These are phyloP conservation scores for Lichtheimia ornata DNA, from an alignment of 371 early-diverging fungal species.

Conservation along the genomic window DNA sequence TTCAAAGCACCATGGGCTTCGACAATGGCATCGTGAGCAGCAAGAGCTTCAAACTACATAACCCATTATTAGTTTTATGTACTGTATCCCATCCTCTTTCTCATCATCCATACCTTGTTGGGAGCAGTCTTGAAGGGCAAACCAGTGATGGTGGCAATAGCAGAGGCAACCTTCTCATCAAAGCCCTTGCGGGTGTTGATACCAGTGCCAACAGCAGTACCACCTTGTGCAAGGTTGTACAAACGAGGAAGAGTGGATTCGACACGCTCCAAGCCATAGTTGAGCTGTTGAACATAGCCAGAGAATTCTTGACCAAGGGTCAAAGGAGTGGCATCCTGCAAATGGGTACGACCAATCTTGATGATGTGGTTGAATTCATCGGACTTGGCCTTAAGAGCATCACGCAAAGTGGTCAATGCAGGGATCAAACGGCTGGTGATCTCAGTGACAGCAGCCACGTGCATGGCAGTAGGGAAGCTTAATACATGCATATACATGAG, in stretches of 20 bases:
- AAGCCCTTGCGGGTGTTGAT: constrained; percentile 91
- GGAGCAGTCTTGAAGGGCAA: constrained; percentile 90
- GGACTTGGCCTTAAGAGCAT: constrained; percentile 74
- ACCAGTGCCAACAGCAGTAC: constrained; percentile 97
- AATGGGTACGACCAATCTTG: constrained; percentile 96
- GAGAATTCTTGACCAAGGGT: constrained; percentile 97
- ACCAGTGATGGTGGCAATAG: constrained; percentile 78
- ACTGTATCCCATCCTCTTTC: background rate
- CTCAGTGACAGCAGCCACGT: constrained; percentile 87
- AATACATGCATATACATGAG: background rate
- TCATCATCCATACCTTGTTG: constrained; percentile 69
- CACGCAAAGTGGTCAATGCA: constrained; percentile 72
- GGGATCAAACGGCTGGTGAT: constrained; percentile 81
- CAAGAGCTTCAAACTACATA: constrained; percentile 89
- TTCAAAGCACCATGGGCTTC: constrained; percentile 93
- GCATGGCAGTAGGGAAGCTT: constrained; percentile 97
- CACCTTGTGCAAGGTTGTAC: constrained; percentile 91
- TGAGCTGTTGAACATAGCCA: constrained; percentile 90
- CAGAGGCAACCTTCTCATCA: constrained; percentile 81
- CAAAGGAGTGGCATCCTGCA: constrained; percentile 94
- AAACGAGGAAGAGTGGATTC: constrained; percentile 78
- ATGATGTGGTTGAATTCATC: constrained; percentile 83
- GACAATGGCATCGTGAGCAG: constrained; percentile 96
- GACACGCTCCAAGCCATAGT: constrained; percentile 84
- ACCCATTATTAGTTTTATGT: constrained; percentile 1